A percentile compares a stretch with the other conserved stretches of the same genome.
Evolutionary conservation across 805 yeast species (phyloP).

Genomic region (Lipomyces yamanashiensis): DNA sequence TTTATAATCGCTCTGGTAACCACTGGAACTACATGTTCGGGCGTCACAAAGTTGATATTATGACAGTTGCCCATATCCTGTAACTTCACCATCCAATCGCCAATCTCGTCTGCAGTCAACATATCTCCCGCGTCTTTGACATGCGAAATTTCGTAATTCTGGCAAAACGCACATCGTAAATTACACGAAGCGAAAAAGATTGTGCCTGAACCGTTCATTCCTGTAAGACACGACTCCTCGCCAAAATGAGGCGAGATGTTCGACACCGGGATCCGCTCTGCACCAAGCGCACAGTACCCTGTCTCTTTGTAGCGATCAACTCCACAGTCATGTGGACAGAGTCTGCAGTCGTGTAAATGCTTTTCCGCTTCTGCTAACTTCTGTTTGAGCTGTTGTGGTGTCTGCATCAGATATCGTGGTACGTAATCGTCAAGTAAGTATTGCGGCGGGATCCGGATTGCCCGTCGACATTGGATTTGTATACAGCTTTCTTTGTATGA

Average conservation of each 20-base stretch:
- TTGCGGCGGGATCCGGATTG: constrained; percentile 36
- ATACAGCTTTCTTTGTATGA: too few species aligned
- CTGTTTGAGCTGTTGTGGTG: constrained; percentile 12
- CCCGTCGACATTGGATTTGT: constrained; percentile 5
- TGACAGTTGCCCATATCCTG: constrained; percentile 37
- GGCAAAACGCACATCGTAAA: constrained; percentile 38
- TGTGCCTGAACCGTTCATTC: constrained; percentile 37
- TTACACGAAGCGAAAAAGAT: constrained; percentile 38
- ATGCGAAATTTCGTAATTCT: constrained; percentile 37
- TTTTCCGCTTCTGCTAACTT: constrained; percentile 27
- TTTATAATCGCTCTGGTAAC: constrained; percentile 35
- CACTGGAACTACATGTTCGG: constrained; percentile 38
- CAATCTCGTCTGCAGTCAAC: constrained; percentile 35
- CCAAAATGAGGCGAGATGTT: constrained; percentile 38
- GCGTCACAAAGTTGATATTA: constrained; percentile 37
- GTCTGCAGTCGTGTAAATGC: constrained; percentile 27
- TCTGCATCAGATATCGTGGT: constrained; percentile 26
- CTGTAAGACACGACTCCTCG: constrained; percentile 36
- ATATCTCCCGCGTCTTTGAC: constrained; percentile 35
- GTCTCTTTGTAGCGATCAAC: constrained; percentile 35
- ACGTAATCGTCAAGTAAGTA: constrained; percentile 35
- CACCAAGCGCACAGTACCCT: constrained; percentile 36
- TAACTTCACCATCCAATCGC: constrained; percentile 38
- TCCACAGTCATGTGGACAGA: constrained; percentile 37
- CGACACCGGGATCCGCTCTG: constrained; percentile 33